phyloP scores from a whole-genome alignment of 2,329 filamentous ascomycete species.

The Neospermospora avenae region DNA sequence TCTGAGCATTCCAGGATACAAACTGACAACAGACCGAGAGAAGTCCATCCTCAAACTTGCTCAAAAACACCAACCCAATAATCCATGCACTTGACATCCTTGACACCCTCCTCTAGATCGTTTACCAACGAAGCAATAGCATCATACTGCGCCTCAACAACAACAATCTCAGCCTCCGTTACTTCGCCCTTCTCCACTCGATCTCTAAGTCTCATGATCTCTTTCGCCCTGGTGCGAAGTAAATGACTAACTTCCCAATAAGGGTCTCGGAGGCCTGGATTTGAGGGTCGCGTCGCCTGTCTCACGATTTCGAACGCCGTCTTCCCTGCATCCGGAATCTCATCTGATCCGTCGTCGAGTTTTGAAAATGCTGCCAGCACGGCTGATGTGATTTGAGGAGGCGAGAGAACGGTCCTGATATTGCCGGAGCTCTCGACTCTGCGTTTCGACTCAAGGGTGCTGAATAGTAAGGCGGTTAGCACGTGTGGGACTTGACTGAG shows the following conservation, averaged over 20 bases:
- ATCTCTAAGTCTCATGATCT: slow-evolving; percentile 35
- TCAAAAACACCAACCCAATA: slow-evolving; percentile 37
- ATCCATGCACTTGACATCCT: slow-evolving; percentile 41
- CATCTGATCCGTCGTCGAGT: background rate
- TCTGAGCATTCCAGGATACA: background rate
- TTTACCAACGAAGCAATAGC: slow-evolving; percentile 14
- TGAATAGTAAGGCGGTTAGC: slow-evolving; percentile 46
- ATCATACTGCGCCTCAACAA: slow-evolving; percentile 31
- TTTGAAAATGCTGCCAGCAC: background rate
- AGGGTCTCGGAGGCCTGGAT: slow-evolving; percentile 44
- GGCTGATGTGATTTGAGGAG: slow-evolving; percentile 39
- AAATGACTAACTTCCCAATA: slow-evolving; percentile 43
- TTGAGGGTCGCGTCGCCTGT: slow-evolving; percentile 39
- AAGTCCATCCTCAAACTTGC: background rate
- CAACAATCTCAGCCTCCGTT: slow-evolving; percentile 32
- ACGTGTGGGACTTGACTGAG: slow-evolving; percentile 46
- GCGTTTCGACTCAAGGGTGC: slow-evolving; percentile 42
- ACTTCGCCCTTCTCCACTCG: slow-evolving; percentile 10
- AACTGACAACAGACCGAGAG: background rate
- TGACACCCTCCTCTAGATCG: slow-evolving; percentile 26
- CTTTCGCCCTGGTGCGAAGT: slow-evolving; percentile 29
- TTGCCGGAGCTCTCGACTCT: slow-evolving; percentile 40
- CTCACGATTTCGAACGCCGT: slow-evolving; percentile 14
- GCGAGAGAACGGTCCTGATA: slow-evolving; percentile 45
- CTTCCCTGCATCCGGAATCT: background rate